These are phyloP conservation scores for Leptographium wingfieldii DNA, from an alignment of 2,329 filamentous ascomycete species.

Conservation along the genomic window DNA sequence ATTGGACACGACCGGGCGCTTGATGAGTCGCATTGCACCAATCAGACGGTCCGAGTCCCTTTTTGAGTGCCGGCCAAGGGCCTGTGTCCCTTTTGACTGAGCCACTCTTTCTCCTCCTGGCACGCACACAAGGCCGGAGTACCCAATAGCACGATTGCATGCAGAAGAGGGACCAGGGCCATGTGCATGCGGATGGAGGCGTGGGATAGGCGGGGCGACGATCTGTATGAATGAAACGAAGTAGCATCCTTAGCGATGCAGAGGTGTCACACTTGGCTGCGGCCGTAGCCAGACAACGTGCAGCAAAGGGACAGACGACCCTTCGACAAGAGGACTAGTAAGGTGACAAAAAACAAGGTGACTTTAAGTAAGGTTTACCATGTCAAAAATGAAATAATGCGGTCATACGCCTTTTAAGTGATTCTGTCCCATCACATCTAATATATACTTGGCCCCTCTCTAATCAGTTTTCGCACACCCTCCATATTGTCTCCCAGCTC, in stretches of 20 bases:
- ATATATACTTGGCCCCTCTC: neutral
- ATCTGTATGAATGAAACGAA: neutral
- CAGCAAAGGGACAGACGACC: neutral
- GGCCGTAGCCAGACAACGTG: neutral
- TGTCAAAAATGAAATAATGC: neutral
- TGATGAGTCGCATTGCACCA: neutral
- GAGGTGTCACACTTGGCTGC: neutral
- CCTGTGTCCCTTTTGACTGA: neutral
- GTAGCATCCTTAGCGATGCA: conserved; percentile 3
- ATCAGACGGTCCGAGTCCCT: neutral
- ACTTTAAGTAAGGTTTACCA: neutral
- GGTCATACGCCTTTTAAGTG: neutral
- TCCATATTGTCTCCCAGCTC: neutral
- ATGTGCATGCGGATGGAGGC: neutral
- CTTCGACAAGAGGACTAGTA: neutral
- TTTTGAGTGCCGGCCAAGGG: neutral
- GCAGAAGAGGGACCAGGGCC: neutral
- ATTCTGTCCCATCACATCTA: neutral
- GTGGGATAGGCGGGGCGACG: neutral
- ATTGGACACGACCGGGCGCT: neutral
- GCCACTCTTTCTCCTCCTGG: neutral
- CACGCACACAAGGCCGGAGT: neutral
- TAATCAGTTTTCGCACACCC: neutral
- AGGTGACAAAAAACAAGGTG: neutral
- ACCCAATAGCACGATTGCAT: conserved; percentile 1